These are phyloP conservation scores for Chrysanthemum makinoi DNA, from an alignment of 129 eudicot species.

Conservation along the genomic window DNA sequence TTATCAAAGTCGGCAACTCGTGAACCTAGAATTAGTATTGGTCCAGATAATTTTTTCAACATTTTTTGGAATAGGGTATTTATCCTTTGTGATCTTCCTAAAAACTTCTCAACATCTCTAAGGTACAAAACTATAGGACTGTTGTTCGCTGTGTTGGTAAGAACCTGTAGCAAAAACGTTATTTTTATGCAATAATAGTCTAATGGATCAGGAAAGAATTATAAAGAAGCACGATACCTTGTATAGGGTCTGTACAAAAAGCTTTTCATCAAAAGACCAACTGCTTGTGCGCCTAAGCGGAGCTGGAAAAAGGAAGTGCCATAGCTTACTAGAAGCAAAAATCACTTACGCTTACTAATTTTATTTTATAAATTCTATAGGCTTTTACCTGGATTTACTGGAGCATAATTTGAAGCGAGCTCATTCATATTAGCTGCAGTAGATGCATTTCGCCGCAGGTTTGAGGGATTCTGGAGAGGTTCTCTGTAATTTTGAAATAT, in stretches of 20 bases:
- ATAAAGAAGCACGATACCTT: slow-evolving; percentile 47
- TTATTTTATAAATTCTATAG: neutral
- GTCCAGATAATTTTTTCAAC: slow-evolving; percentile 74
- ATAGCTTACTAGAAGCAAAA: slow-evolving; percentile 13
- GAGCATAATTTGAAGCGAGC: slow-evolving; percentile 40
- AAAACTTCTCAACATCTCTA: slow-evolving; percentile 79
- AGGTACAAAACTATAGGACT: slow-evolving; percentile 75
- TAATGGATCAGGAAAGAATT: neutral
- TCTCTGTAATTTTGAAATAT: slow-evolving; percentile 43
- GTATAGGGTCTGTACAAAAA: slow-evolving; percentile 77
- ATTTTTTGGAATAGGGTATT: slow-evolving; percentile 79
- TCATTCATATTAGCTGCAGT: slow-evolving; percentile 64
- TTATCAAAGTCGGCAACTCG: slow-evolving; percentile 39
- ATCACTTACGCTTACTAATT: neutral
- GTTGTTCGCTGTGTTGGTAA: slow-evolving; percentile 54
- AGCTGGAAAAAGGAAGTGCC: slow-evolving; percentile 47
- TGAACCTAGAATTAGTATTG: slow-evolving; percentile 81
- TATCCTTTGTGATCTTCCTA: slow-evolving; percentile 68
- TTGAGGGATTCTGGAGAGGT: slow-evolving; percentile 42
- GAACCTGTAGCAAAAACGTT: slow-evolving; percentile 44
- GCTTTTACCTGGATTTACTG: slow-evolving; percentile 56
- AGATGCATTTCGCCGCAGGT: slow-evolving; percentile 75
- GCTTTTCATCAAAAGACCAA: slow-evolving; percentile 89
- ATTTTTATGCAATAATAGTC: no score
- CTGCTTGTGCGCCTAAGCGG: slow-evolving; percentile 68